Evolutionary conservation across 345 rosid species (phyloP), one percentile per base, ranked within the genome.

Genomic region (Eucalyptus marginata): DNA sequence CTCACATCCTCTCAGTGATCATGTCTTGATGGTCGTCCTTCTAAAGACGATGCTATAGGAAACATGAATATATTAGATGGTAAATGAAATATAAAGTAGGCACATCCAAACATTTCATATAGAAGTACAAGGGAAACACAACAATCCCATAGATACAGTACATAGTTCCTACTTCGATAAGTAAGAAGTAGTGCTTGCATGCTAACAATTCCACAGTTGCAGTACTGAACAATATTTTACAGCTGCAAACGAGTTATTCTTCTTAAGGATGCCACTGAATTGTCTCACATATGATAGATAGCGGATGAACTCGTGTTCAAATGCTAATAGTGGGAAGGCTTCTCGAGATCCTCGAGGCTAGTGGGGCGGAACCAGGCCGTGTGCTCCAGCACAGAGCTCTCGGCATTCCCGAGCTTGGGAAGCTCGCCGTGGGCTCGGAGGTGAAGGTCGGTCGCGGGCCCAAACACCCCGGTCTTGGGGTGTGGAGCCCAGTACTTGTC

Each of bases 291-390:
- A 40, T 40, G 3, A 2, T 76, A 76, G 84, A 7, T 20, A 76
- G 84, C 0, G 15, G 84, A 40, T 24, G 84, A 40, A 76, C 47
- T 36, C 7, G 47, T 0, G 47, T 36, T 76, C 40, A n/a, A 25
- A 36, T n/a, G 12, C 44, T 64, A 87, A 49, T 20, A 5, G 54
- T 88, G 86, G 59, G 84, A 91, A n/a, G 99, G 97, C 92, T 96
- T 97, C 94, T 97, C 98, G 89, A 90, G 84, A 93, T 97, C 99
- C 94, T 97, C 98, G 10, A 97, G 94, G 90, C 96, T 94, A 4
- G 95, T 96, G 9, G 99, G 99, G 62, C 99, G 99, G 93, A 96
- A 97, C 97, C 98, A 97, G 14, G 99, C 99, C 90, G 93, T 93
- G 92, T 97, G 96, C 90, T 97, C 99, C 90, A 95, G 59, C 85